phyloP scores from a whole-genome alignment of 352 stramenopile species.

The Globisporangium canariense region DNA sequence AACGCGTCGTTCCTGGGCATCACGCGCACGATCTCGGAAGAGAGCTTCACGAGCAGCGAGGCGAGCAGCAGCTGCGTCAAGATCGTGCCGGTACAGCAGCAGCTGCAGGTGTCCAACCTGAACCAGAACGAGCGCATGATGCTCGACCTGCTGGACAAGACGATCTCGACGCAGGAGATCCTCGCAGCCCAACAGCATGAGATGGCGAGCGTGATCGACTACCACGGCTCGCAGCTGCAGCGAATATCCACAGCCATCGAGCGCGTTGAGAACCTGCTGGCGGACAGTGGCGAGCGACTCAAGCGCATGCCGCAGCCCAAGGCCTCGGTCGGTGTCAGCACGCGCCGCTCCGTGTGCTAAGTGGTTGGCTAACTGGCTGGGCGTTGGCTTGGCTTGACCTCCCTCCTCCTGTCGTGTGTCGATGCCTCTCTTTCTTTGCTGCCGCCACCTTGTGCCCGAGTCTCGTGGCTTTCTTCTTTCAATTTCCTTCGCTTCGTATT shows the following conservation, averaged over 20 bases:
- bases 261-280: slow-evolving; percentile 59
- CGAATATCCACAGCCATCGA: slow-evolving; percentile 68
- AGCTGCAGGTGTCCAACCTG: slow-evolving; percentile 29
- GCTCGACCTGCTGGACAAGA: slow-evolving; percentile 73
- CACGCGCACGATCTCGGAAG: slow-evolving; percentile 17
- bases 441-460: background rate
- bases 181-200: slow-evolving; percentile 70
- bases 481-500: background rate
- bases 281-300: slow-evolving; percentile 36
- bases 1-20: slow-evolving; percentile 14
- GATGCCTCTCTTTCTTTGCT: background rate
- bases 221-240: slow-evolving; percentile 58
- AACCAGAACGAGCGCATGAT: slow-evolving; percentile 74
- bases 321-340: background rate
- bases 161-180: slow-evolving; percentile 74
- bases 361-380: background rate
- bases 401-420: background rate
- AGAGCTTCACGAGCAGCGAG: slow-evolving; percentile 18
- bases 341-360: slow-evolving; percentile 17
- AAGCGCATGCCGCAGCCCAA: slow-evolving; percentile 19
- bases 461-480: background rate
- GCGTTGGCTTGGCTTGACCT: background rate
- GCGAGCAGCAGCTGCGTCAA: slow-evolving; percentile 23
- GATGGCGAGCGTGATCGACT: slow-evolving; percentile 66
- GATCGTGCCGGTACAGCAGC: slow-evolving; percentile 23